Conservation (phyloP, 2,329 filamentous ascomycete genomes). For the Canariomyces notabilis region DNA sequence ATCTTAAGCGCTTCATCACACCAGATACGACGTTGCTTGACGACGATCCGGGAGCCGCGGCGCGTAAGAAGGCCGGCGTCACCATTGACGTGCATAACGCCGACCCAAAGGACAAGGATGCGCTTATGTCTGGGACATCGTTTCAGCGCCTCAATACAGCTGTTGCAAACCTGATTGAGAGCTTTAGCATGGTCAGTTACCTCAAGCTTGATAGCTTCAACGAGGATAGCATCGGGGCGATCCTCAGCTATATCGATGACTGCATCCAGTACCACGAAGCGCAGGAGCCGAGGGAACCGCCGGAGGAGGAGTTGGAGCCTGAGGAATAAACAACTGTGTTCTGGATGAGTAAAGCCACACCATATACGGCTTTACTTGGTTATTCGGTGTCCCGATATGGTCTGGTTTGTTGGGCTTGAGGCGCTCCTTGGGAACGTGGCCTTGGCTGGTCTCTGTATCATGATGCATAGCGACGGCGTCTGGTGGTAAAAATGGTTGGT, state of each 20-base stretch:
- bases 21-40: slow-evolving; percentile 79
- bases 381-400: not conserved
- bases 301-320: slow-evolving; percentile 56
- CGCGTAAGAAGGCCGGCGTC: slow-evolving; percentile 37
- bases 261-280: slow-evolving; percentile 90
- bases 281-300: slow-evolving; percentile 81
- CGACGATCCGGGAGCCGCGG: slow-evolving; percentile 62
- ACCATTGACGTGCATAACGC: slow-evolving; percentile 47
- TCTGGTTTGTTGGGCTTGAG: not conserved
- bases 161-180: slow-evolving; percentile 87
- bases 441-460: not conserved
- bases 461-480: slow-evolving; percentile 44
- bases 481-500: slow-evolving; percentile 16
- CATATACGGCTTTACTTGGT: too few relatives aligned
- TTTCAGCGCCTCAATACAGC: slow-evolving; percentile 82
- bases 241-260: slow-evolving; percentile 90
- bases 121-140: slow-evolving; percentile 72
- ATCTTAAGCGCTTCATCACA: slow-evolving; percentile 84
- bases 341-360: too few relatives aligned
- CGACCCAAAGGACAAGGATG: slow-evolving; percentile 61
- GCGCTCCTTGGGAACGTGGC: not conserved
- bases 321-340: too few relatives aligned
- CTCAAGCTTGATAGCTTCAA: slow-evolving; percentile 83
- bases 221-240: slow-evolving; percentile 80
- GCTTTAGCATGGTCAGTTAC: slow-evolving; percentile 97